A percentile compares a stretch with the other conserved stretches of the same genome.
Conservation (phyloP, 1,284 basidiomycete species). For the Lignosus rhinocerotis region DNA sequence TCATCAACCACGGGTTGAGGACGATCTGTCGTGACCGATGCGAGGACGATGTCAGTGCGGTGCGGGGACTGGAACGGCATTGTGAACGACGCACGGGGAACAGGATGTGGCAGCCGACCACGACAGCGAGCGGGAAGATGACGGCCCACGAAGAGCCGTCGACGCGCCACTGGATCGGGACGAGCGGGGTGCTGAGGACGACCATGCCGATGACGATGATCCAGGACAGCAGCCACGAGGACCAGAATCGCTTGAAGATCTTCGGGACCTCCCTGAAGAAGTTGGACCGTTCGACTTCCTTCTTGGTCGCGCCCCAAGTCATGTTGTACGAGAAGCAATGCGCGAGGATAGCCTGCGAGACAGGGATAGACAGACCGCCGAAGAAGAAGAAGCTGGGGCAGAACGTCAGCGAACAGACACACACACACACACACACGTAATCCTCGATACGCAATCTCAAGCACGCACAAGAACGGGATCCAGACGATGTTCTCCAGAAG, state of each 20-base stretch:
- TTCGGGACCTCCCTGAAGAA: slow-evolving; percentile 62
- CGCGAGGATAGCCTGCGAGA: slow-evolving; percentile 49
- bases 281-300: slow-evolving; percentile 54
- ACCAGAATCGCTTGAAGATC: slow-evolving; percentile 52
- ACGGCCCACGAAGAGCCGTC: slow-evolving; percentile 42
- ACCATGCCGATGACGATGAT: slow-evolving; percentile 43
- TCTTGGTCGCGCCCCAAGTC: slow-evolving; percentile 49
- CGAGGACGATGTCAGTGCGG: neutral
- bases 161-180: slow-evolving; percentile 48
- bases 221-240: slow-evolving; percentile 43
- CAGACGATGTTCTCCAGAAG: slow-evolving; percentile 47
- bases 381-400: slow-evolving; percentile 54
- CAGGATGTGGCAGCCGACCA: slow-evolving; percentile 42
- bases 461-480: slow-evolving; percentile 47
- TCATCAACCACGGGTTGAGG: slow-evolving; percentile 52
- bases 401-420: neutral
- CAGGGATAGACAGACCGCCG: slow-evolving; percentile 49
- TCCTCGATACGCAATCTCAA: neutral
- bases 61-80: neutral
- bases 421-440: slow-evolving; percentile 19
- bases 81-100: slow-evolving; percentile 38
- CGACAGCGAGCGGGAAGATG: slow-evolving; percentile 44
- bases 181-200: slow-evolving; percentile 39
- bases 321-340: slow-evolving; percentile 60
- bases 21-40: slow-evolving; percentile 36